A percentile compares a stretch with the other conserved stretches of the same genome.
phyloP scores from a whole-genome alignment of 1,284 basidiomycete species.

The Boletus semigastroideus region DNA sequence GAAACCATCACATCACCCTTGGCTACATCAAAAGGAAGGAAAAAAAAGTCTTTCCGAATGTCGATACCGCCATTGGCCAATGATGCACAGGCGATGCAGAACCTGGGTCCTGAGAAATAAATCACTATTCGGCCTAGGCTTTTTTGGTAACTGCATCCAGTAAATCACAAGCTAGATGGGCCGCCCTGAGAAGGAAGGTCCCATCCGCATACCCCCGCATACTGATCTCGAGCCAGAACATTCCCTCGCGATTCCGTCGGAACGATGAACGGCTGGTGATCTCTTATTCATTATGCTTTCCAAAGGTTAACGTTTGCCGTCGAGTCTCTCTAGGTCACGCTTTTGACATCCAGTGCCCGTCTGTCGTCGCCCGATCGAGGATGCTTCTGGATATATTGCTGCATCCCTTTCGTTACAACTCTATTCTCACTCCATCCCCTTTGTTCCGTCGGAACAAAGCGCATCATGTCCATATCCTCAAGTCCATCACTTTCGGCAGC shows the following conservation, averaged over 20 bases:
- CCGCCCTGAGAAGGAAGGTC: conserved; percentile 3
- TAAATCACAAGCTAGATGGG: conserved; percentile 16
- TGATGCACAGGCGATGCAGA: conserved; percentile 4
- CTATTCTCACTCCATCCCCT: neutral
- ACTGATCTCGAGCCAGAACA: neutral
- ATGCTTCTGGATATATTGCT: neutral
- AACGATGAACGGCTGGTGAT: conserved; percentile 1
- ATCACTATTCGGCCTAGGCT: neutral
- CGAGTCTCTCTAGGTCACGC: neutral
- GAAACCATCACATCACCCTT: neutral
- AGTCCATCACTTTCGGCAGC: conserved; percentile 8
- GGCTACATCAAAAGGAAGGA: neutral
- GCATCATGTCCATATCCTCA: neutral
- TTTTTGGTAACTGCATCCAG: conserved; percentile 2
- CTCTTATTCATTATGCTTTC: neutral
- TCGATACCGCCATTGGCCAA: neutral
- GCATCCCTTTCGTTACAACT: neutral
- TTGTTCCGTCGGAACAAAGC: conserved; percentile 7
- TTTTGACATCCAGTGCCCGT: neutral
- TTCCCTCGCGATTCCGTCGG: conserved; percentile 17
- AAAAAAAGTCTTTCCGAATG: neutral
- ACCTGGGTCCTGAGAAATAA: conserved; percentile 8
- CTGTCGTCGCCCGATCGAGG: conserved; percentile 4
- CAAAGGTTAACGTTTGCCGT: neutral
- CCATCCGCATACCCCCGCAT: neutral